These are phyloP conservation scores for Penicillium sumatraense DNA, from an alignment of 2,329 filamentous ascomycete genomes.

Conservation along the genomic window DNA sequence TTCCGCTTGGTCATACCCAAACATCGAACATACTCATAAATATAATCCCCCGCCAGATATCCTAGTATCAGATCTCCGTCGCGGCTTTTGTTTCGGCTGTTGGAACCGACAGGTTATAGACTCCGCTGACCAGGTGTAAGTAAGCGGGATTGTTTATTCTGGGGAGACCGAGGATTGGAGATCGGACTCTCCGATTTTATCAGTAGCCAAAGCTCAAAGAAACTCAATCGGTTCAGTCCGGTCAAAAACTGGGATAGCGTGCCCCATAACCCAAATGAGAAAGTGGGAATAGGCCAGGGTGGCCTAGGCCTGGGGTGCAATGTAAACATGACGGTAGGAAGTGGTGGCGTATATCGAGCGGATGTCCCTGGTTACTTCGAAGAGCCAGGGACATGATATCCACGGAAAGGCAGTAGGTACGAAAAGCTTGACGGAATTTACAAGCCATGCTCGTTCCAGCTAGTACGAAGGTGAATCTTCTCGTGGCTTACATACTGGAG, in stretches of 20 bases:
- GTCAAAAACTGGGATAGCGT: background rate
- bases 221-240: background rate
- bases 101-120: slow-evolving; percentile 23
- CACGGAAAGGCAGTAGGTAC: slow-evolving; percentile 20
- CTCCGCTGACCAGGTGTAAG: slow-evolving; percentile 9
- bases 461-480: background rate
- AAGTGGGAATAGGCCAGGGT: background rate
- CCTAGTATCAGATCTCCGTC: slow-evolving; percentile 11
- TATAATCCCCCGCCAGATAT: slow-evolving; percentile 7
- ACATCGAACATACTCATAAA: slow-evolving; percentile 17
- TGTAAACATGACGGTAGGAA: slow-evolving; percentile 30
- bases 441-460: slow-evolving; percentile 1
- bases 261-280: background rate
- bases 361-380: slow-evolving; percentile 25
- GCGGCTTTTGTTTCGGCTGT: slow-evolving; percentile 19
- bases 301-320: slow-evolving; percentile 25
- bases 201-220: background rate
- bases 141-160: background rate
- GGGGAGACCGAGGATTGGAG: background rate
- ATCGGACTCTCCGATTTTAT: background rate
- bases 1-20: background rate
- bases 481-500: background rate
- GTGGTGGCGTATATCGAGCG: slow-evolving; percentile 17
- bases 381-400: slow-evolving; percentile 3
- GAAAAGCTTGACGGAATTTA: slow-evolving; percentile 19